Evolutionary conservation across 768 basidiomycete species (phyloP).

Genomic region (Phlegmacium glaucopus): DNA sequence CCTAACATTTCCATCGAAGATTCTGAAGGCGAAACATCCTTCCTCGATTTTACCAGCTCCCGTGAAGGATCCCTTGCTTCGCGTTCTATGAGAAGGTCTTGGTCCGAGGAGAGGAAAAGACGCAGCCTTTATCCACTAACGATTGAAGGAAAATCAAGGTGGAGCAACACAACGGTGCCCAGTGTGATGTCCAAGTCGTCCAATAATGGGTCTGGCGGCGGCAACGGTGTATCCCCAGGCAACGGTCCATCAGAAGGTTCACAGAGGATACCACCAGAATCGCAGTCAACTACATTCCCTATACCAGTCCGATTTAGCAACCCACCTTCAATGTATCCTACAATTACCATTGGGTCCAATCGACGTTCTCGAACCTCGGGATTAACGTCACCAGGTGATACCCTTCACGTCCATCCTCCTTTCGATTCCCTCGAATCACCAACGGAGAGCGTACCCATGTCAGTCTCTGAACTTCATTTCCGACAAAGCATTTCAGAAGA

Average conservation of each 20-base stretch:
- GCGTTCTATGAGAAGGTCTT: constrained; percentile 12
- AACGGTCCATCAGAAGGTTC: constrained; percentile 19
- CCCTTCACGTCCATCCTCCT: constrained; percentile 30
- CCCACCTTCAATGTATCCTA: constrained; percentile 37
- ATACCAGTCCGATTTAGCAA: constrained; percentile 40
- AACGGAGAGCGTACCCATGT: constrained; percentile 54
- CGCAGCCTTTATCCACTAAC: constrained; percentile 2
- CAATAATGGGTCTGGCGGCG: neutral
- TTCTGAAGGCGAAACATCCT: constrained; percentile 17
- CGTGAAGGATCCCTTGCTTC: constrained; percentile 19
- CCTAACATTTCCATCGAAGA: constrained; percentile 7
- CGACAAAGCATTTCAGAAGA: constrained; percentile 38
- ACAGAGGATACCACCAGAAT: constrained; percentile 6
- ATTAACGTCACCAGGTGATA: constrained; percentile 18
- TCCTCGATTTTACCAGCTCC: constrained; percentile 23
- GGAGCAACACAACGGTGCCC: constrained; percentile 39
- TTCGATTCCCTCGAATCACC: constrained; percentile 41
- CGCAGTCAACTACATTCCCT: constrained; percentile 31
- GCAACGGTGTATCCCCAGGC: neutral
- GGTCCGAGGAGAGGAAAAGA: constrained; percentile 3
- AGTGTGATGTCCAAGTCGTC: constrained; percentile 17
- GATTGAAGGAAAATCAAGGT: constrained; percentile 31
- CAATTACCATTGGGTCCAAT: constrained; percentile 18
- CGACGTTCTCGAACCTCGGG: constrained; percentile 13
- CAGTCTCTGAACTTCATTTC: constrained; percentile 52